Base-by-base conservation (phyloP, 1,139 yeast species). In the Groenewaldozyma sp. region DNA sequence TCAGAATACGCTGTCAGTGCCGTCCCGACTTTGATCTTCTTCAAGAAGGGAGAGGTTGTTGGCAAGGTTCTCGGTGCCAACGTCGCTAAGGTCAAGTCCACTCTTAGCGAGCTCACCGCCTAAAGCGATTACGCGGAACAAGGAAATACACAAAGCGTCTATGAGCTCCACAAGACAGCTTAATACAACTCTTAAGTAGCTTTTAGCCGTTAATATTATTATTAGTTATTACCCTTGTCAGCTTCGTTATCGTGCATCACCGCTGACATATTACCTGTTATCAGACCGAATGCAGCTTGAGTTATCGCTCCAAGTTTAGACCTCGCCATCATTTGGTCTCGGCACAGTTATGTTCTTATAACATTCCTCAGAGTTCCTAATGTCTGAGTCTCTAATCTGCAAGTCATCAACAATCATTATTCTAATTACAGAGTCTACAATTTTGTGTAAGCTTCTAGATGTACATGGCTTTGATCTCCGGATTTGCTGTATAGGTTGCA, bases 21-120 rank as follows among this genome's bases (percentile, higher is more conserved):
- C 47, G 86, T 87, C 95, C 96, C 96, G 61, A 87, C 96, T 43
- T 63, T 87, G 48, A 64, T 83, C 46, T 76, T 83, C 63, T 78
- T 76, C 74, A 84, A 82, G 71, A 69, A 69, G 48, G 95, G 94
- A 51, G 64, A 77, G 64, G 72, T 73, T 54, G 71, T 83, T 46
- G 76, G 73, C 55, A 81, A 76, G 61, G 81, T 86, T 43, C 75
- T 84, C 52, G 95, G 95, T 60, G 94, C 94, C 53, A 81, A 86
- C 72, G 83, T 91, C 52, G 75, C 76, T 58, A 84, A 82, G 52
- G 74, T 86, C 60, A 79, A 82, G 70, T 74, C 76, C 58, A 76
- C 79, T 50, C 68, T 83, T 54, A 71, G 42, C 42, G 41, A 43
- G 39, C 45, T 39, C 17, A 6, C 33, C 17, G 33, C 33, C 13